These are phyloP conservation scores for Schizonepeta tenuifolia DNA, from an alignment of 257 asterid species.

Conservation along the genomic window DNA sequence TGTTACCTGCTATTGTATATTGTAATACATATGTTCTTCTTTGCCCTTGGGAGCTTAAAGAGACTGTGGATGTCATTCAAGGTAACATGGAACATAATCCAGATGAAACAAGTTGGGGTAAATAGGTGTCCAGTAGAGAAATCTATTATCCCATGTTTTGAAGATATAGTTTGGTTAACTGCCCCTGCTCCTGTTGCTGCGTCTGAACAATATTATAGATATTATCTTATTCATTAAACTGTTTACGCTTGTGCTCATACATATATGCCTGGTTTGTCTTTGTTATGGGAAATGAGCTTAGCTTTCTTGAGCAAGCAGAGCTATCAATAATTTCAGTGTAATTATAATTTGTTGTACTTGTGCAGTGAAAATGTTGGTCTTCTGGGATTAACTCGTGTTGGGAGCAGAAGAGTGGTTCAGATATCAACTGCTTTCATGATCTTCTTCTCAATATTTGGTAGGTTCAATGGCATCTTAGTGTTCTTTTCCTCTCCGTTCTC, in stretches of 20 bases:
- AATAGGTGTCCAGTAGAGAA: background rate
- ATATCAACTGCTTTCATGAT: conserved; percentile 93
- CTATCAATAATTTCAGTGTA: background rate
- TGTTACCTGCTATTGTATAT: background rate
- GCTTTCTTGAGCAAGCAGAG: conserved; percentile 6
- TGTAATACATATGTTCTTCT: background rate
- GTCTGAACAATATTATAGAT: background rate
- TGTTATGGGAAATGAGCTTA: background rate
- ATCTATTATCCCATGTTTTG: background rate
- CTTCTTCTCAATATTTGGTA: conserved; percentile 97
- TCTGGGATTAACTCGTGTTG: conserved; percentile 94
- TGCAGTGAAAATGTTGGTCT: conserved; percentile 98
- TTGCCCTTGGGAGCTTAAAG: background rate
- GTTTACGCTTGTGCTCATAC: background rate
- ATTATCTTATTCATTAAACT: background rate
- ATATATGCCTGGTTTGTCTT: background rate
- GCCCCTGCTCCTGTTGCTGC: background rate
- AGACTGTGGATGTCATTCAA: background rate
- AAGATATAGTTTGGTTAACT: background rate
- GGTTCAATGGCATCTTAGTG: conserved; percentile 18
- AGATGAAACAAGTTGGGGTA: background rate
- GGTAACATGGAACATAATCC: background rate
- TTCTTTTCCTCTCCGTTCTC: background rate
- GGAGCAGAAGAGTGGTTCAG: conserved; percentile 98
- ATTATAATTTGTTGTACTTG: background rate